These are phyloP conservation scores for Yamagishiella unicocca DNA, from an alignment of 139 green algal species.

Conservation along the genomic window DNA sequence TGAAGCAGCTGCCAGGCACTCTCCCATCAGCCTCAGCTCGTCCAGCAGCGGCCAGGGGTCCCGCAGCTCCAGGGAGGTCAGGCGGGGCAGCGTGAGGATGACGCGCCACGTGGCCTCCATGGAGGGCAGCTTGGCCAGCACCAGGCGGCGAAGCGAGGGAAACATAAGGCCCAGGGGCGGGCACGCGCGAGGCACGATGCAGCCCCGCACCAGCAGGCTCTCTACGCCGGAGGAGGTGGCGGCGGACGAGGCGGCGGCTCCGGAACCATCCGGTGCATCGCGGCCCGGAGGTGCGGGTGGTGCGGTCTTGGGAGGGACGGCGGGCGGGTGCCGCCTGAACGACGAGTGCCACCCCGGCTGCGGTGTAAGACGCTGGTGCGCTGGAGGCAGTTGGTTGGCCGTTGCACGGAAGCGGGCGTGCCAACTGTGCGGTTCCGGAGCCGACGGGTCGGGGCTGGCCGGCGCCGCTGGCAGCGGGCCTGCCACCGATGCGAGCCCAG, in stretches of 20 bases:
- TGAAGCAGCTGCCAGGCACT: constrained; percentile 18
- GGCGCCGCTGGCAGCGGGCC: neutral
- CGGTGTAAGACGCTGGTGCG: too few relatives aligned
- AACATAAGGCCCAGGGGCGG: constrained; percentile 28
- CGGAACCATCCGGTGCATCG: neutral
- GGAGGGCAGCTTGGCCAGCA: constrained; percentile 14
- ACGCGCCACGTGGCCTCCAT: neutral
- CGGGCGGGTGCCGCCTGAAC: too few relatives aligned
- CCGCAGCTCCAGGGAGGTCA: neutral
- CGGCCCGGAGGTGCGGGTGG: neutral
- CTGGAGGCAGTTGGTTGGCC: neutral
- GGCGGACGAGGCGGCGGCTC: neutral
- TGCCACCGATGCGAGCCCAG: neutral
- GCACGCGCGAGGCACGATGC: neutral
- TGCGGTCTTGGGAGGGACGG: neutral
- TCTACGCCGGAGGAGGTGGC: neutral
- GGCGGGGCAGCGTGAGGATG: neutral
- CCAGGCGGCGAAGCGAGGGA: neutral
- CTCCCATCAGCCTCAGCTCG: constrained; percentile 8
- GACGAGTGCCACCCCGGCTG: too few relatives aligned
- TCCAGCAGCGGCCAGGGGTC: constrained; percentile 24
- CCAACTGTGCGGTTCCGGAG: too few relatives aligned
- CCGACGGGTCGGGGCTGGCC: neutral
- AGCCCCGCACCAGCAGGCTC: neutral
- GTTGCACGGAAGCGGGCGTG: too few relatives aligned